Conservation (phyloP, 176 grass and related monocot species). For the Eragrostis nindensis region DNA sequence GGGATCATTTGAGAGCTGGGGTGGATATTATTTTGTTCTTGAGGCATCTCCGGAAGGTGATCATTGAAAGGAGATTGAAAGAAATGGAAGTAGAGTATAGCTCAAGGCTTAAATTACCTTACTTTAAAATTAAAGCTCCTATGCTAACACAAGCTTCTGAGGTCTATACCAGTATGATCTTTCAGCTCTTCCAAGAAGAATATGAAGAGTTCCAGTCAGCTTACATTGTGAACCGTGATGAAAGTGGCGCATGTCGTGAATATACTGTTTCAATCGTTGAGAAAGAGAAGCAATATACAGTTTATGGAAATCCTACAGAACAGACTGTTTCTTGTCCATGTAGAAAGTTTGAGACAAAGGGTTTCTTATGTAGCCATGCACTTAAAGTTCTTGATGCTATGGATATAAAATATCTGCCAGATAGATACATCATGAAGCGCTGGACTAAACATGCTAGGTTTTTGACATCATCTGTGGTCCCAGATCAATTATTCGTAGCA, state of each 20-base stretch:
- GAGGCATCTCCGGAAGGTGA: conserved; percentile 48
- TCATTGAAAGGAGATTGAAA: conserved; percentile 51
- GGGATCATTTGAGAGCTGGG: conserved; percentile 53
- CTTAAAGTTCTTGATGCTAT: conserved; percentile 67
- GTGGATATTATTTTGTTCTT: conserved; percentile 48
- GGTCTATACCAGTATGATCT: conserved; percentile 59
- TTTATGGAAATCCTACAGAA: conserved; percentile 60
- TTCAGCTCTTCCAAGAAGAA: conserved; percentile 64
- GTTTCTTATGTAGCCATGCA: conserved; percentile 58
- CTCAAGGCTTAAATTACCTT: conserved; percentile 55
- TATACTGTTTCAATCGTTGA: conserved; percentile 56
- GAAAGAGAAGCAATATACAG: conserved; percentile 55
- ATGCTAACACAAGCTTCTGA: conserved; percentile 53
- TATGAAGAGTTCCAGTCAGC: conserved; percentile 73
- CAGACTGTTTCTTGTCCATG: conserved; percentile 55
- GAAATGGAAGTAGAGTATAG: conserved; percentile 55
- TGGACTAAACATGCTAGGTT: conserved; percentile 62
- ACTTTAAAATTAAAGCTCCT: conserved; percentile 69
- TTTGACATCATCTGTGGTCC: conserved; percentile 23
- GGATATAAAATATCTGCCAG: conserved; percentile 62
- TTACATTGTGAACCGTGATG: conserved; percentile 59
- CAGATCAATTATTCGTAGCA: conserved; percentile 35
- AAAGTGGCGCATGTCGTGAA: conserved; percentile 42
- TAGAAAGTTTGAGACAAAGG: conserved; percentile 60
- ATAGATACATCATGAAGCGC: conserved; percentile 55